A percentile compares a stretch with the other conserved stretches of the same genome.
Conservation (phyloP, 2,329 filamentous ascomycete genomes). For the Endothia cerciana region DNA sequence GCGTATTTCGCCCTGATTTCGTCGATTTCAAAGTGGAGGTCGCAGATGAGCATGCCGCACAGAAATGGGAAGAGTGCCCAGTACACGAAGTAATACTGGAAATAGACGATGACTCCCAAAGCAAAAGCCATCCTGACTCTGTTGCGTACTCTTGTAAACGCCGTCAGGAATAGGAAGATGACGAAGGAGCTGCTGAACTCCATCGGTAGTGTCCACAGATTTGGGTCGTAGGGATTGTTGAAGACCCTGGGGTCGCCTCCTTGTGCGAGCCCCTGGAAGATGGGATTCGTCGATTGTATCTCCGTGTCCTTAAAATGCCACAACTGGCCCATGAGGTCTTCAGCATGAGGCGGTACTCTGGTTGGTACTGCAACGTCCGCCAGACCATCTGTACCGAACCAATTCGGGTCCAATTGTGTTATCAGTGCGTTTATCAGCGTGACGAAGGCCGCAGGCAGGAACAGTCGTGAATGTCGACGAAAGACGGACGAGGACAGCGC, state of each 20-base stretch:
- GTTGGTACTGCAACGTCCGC: conserved; percentile 31
- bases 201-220: conserved; percentile 43
- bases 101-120: conserved; percentile 32
- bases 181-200: conserved; percentile 43
- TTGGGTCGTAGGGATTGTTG: conserved; percentile 37
- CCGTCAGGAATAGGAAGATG: conserved; percentile 40
- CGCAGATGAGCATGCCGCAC: conserved; percentile 39
- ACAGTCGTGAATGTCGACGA: conserved; percentile 36
- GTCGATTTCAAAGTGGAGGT: conserved; percentile 35
- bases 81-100: conserved; percentile 33
- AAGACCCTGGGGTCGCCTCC: conserved; percentile 12
- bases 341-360: conserved; percentile 29
- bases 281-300: conserved; percentile 29
- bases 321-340: conserved; percentile 32
- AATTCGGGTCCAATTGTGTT: conserved; percentile 28
- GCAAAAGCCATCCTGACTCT: conserved; percentile 32
- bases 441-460: conserved; percentile 33
- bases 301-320: conserved; percentile 28
- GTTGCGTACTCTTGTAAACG: conserved; percentile 34
- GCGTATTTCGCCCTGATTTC: conserved; percentile 8
- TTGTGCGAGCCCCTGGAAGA: conserved; percentile 25
- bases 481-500: conserved; percentile 36
- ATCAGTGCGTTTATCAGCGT: conserved; percentile 27
- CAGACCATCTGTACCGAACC: conserved; percentile 30
- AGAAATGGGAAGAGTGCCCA: conserved; percentile 39